Evolutionary conservation across 2,329 filamentous ascomycete species (phyloP).

Genomic region (Fusarium sp.): DNA sequence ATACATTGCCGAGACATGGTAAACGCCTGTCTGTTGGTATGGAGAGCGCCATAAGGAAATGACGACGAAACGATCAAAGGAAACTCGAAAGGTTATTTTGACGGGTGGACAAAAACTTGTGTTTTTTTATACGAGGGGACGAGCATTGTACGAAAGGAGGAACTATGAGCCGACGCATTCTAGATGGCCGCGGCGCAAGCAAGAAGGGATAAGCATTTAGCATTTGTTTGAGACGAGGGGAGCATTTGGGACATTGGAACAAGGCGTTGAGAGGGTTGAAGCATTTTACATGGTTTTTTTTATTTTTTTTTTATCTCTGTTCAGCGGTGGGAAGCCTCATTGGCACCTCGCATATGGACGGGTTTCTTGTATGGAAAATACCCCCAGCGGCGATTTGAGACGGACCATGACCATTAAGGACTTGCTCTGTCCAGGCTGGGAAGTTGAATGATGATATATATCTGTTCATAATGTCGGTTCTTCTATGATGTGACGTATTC

Average conservation of each 20-base stretch:
- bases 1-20: constrained; percentile 90
- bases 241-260: constrained; percentile 29
- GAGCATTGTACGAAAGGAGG: constrained; percentile 3
- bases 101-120: neutral
- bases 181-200: constrained; percentile 37
- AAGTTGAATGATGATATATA: constrained; percentile 8
- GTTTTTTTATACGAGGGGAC: neutral
- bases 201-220: constrained; percentile 23
- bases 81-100: neutral
- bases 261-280: constrained; percentile 29
- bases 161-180: constrained; percentile 22
- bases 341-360: neutral
- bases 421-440: constrained; percentile 11
- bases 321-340: neutral
- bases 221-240: constrained; percentile 21
- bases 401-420: constrained; percentile 8
- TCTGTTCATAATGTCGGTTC: neutral
- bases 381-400: constrained; percentile 12
- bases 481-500: neutral
- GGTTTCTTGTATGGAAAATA: constrained; percentile 28
- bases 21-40: constrained; percentile 5
- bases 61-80: neutral
- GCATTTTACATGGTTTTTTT: neutral
- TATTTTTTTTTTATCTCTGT: neutral
- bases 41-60: neutral